A percentile compares a stretch with the other conserved stretches of the same genome.
Evolutionary conservation across 2,329 filamentous ascomycete genomes (phyloP).

Genomic region (Diaporthe vaccinii): DNA sequence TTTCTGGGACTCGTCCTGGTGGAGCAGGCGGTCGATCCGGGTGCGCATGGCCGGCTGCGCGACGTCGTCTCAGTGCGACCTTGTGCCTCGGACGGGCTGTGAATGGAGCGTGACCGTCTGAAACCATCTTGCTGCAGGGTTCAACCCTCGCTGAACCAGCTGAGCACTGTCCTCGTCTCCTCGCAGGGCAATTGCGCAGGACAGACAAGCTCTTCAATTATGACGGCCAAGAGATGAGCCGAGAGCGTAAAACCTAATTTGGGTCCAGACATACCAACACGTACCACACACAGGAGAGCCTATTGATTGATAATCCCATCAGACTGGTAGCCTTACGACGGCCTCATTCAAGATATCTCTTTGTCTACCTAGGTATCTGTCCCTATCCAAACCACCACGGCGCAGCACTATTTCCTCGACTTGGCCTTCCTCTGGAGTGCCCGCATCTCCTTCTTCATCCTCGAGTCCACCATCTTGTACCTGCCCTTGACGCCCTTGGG

Average conservation of each 20-base stretch:
- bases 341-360: neutral
- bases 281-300: too few species aligned
- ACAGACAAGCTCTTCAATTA: slow-evolving; percentile 14
- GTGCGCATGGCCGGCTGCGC: neutral
- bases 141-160: neutral
- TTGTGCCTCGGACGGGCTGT: slow-evolving; percentile 6
- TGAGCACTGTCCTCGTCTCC: neutral
- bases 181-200: neutral
- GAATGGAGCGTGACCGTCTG: slow-evolving; percentile 9
- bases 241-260: neutral
- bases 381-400: neutral
- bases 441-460: slow-evolving; percentile 96
- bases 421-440: slow-evolving; percentile 84
- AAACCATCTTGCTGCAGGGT: neutral
- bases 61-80: neutral
- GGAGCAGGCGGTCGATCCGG: neutral
- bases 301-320: neutral
- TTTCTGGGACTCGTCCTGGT: neutral
- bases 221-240: neutral
- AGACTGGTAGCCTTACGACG: neutral
- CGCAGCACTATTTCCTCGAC: slow-evolving; percentile 64
- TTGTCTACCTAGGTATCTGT: neutral
- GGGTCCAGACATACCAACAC: neutral
- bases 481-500: slow-evolving; percentile 51
- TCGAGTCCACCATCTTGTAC: slow-evolving; percentile 96